phyloP scores from a whole-genome alignment of 805 yeast species.

The Maudiozyma barnettii region DNA sequence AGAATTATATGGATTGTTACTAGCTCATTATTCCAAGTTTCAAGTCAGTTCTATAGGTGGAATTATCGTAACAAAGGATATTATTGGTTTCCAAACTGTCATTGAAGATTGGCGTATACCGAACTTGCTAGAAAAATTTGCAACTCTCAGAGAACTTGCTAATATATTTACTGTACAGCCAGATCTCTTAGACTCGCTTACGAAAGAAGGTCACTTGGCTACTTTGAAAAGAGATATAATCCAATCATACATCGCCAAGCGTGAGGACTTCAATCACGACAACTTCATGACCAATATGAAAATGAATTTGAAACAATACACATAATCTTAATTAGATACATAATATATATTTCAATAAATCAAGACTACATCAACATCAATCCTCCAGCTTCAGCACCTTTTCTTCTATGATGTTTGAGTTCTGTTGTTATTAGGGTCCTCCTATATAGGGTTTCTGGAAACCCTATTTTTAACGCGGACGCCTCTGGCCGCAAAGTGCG shows the following conservation, averaged over 20 bases:
- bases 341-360: background rate
- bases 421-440: background rate
- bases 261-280: constrained; percentile 55
- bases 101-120: constrained; percentile 60
- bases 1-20: constrained; percentile 45
- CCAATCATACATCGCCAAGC: constrained; percentile 54
- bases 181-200: constrained; percentile 63
- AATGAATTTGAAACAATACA: constrained; percentile 15
- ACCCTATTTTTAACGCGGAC: no score
- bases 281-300: constrained; percentile 22
- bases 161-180: constrained; percentile 80
- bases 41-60: constrained; percentile 79
- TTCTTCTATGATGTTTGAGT: no score
- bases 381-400: no score
- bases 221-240: constrained; percentile 52
- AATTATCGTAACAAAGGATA: constrained; percentile 69
- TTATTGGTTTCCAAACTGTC: constrained; percentile 61
- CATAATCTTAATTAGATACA: background rate
- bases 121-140: constrained; percentile 53
- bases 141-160: constrained; percentile 69
- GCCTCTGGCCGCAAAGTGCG: no score
- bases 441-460: no score
- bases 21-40: constrained; percentile 66
- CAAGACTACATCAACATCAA: background rate
- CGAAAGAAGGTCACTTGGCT: constrained; percentile 72